These are phyloP conservation scores for Aspergillus carbonarius DNA, from an alignment of 2,329 filamentous ascomycete species.

Conservation along the genomic window DNA sequence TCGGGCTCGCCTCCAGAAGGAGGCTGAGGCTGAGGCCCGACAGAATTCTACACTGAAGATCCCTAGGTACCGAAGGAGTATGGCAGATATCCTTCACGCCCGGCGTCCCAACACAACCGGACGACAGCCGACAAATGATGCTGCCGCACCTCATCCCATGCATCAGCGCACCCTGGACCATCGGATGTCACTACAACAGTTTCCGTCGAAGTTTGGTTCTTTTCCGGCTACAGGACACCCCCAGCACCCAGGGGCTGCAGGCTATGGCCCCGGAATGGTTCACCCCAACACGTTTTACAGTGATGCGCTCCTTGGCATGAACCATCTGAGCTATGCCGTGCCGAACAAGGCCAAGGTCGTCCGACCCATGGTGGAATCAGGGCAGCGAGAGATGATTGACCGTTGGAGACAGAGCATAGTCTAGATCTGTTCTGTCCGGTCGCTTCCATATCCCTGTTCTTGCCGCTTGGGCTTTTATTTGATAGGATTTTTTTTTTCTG, in stretches of 20 bases:
- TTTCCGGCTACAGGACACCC: constrained; percentile 13
- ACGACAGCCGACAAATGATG: constrained; percentile 27
- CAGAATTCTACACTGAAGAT: constrained; percentile 24
- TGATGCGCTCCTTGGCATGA: constrained; percentile 28
- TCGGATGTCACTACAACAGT: constrained; percentile 33
- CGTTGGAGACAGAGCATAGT: constrained; percentile 55
- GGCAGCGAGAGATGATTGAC: constrained; percentile 59
- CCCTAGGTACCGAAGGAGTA: constrained; percentile 43
- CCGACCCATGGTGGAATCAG: constrained; percentile 45
- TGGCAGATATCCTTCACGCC: constrained; percentile 52
- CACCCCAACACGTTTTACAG: constrained; percentile 30
- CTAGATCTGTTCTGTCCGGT: constrained; percentile 7
- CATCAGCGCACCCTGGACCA: constrained; percentile 21
- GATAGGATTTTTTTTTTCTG: neutral
- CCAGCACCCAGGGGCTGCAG: constrained; percentile 19
- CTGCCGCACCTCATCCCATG: constrained; percentile 15
- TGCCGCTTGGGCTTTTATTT: neutral
- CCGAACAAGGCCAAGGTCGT: constrained; percentile 28
- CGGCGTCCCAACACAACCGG: constrained; percentile 47
- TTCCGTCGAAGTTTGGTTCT: constrained; percentile 24
- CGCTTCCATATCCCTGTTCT: neutral
- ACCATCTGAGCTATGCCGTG: constrained; percentile 27
- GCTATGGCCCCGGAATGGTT: constrained; percentile 26
- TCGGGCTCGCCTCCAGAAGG: constrained; percentile 46
- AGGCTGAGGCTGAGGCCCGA: constrained; percentile 31